These are phyloP conservation scores for Erucastrum elatum DNA, from an alignment of 345 rosid genomes.

Conservation along the genomic window DNA sequence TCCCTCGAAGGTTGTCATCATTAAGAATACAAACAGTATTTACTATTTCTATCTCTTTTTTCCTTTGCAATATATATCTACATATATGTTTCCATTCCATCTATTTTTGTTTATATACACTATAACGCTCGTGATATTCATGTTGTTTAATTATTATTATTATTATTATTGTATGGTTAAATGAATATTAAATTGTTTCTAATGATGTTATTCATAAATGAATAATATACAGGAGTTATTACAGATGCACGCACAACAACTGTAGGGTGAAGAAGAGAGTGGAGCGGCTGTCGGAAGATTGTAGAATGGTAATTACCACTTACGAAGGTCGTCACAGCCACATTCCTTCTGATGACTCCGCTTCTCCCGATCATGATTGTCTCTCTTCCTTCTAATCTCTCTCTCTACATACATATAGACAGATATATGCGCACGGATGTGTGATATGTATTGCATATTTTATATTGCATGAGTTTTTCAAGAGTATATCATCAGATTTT, in stretches of 20 bases:
- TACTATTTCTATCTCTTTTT: neutral
- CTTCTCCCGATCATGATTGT: slow-evolving; percentile 71
- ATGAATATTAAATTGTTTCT: neutral
- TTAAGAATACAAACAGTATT: slow-evolving; percentile 1
- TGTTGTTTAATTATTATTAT: neutral
- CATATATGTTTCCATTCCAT: neutral
- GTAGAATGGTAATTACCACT: slow-evolving; percentile 97
- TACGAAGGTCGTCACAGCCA: slow-evolving; percentile 98
- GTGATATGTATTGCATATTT: slow-evolving; percentile 11
- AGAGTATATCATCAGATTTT: slow-evolving; percentile 3
- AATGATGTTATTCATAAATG: neutral
- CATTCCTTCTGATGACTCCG: slow-evolving; percentile 80
- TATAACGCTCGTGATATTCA: neutral
- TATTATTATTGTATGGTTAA: neutral
- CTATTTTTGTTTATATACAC: neutral
- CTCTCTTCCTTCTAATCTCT: slow-evolving; percentile 58
- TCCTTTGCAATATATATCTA: slow-evolving; percentile 3
- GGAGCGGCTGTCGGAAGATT: slow-evolving; percentile 86
- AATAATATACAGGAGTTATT: slow-evolving; percentile 66
- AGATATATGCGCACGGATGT: neutral
- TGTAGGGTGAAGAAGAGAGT: slow-evolving; percentile 98
- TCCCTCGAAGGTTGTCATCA: slow-evolving; percentile 11
- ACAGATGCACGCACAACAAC: slow-evolving; percentile 80
- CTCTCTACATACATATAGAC: neutral
- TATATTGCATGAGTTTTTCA: neutral